Evolutionary conservation across 2,329 filamentous ascomycete genomes (phyloP), one percentile per base, ranked within the genome.

Genomic region (Chalaropsis ovoidea): DNA sequence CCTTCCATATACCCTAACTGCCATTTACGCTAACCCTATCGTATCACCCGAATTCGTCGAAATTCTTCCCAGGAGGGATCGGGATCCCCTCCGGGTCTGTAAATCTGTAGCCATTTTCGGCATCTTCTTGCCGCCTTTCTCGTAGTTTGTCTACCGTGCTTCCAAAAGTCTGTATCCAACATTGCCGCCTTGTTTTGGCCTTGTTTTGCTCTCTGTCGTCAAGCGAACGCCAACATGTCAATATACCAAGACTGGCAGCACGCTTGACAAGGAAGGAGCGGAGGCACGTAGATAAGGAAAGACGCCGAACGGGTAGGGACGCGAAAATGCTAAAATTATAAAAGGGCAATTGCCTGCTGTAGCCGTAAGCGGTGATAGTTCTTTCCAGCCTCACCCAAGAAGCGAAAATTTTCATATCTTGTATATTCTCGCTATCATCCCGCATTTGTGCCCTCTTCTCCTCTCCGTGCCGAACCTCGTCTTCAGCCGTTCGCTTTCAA

Each of bases 111-210:
- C 61, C 61, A 62, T 17, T 39, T 17, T 39, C 11, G 54, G 54
- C 27, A 58, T 4, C 1, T 8, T 39, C 15, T 58, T 35, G 54
- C 54, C 54, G 17, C 54, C 15, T n/a, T 39, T 3, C 2, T 39
- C 1, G 22, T 17, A 11, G 15, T 4, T 17, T 15, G 4, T 62
- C 10, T 15, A 15, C n/a, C 3, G 42, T 11, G 22, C 22, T 60
- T 3, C 39, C 63, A 2, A 64, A 60, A 64, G 63, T 64, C 63
- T 64, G 54, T 64, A 64, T 60, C 39, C 63, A 64, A 19, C 1
- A 13, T 56, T 3, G 0, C 63, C 0, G 63, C 22, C 60, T 64
- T 17, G 6, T 43, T 58, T 22, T 19, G 19, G 19, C 15, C 47
- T 22, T 13, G 6, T 19, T 60, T 60, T 41, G 11, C 19, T 3